Conservation (phyloP, 371 early-diverging fungal species). For the Rhizopus microsporus region DNA sequence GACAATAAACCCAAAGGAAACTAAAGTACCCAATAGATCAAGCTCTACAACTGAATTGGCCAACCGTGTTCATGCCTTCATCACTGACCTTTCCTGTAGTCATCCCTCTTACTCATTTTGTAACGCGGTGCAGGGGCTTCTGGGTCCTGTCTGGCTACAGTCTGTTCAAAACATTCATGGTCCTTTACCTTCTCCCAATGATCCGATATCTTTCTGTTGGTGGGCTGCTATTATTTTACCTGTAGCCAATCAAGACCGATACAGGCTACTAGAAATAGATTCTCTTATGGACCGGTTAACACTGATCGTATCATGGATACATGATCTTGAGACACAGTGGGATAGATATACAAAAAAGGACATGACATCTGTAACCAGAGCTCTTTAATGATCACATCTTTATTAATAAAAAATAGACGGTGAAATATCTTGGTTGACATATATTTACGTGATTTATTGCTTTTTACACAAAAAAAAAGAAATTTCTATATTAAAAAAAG, state of each 20-base stretch:
- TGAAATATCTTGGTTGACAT: background rate
- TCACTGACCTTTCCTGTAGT: slow-evolving; percentile 26
- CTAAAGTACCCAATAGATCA: no score
- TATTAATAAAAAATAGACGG: no score
- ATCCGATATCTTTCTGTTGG: slow-evolving; percentile 55
- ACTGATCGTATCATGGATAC: slow-evolving; percentile 50
- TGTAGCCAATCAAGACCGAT: slow-evolving; percentile 45
- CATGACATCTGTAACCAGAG: no score
- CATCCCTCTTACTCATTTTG: slow-evolving; percentile 17
- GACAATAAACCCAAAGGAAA: background rate
- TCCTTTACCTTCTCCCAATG: slow-evolving; percentile 29
- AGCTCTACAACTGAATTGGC: slow-evolving; percentile 6
- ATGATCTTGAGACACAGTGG: slow-evolving; percentile 37
- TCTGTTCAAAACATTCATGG: slow-evolving; percentile 30
- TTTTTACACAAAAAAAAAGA: background rate
- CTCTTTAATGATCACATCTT: no score
- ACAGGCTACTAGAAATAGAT: slow-evolving; percentile 36
- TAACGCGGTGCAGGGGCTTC: slow-evolving; percentile 20
- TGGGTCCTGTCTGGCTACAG: slow-evolving; percentile 34
- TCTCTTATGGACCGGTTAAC: slow-evolving; percentile 44
- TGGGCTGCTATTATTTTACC: slow-evolving; percentile 62
- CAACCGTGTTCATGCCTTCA: slow-evolving; percentile 23
- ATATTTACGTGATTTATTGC: background rate
- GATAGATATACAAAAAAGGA: background rate
- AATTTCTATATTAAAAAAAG: background rate